Evolutionary conservation across 768 basidiomycete species (phyloP).

Genomic region (Lactifluus subvellereus): DNA sequence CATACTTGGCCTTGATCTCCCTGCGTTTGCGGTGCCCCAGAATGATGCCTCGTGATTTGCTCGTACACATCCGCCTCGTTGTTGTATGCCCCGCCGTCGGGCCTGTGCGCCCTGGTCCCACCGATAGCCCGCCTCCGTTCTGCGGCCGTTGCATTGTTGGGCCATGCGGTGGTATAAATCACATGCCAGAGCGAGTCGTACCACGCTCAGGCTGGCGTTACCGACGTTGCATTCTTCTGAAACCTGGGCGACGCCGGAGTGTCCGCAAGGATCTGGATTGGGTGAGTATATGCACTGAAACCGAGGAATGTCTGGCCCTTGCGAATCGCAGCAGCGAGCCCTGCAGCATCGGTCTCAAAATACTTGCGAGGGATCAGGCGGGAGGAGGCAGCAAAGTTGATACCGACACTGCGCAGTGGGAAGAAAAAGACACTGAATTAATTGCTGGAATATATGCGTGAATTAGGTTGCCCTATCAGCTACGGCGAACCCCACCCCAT

Average conservation of each 20-base stretch:
- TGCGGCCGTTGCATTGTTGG: not conserved
- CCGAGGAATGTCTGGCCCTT: not conserved
- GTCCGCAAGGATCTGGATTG: not conserved
- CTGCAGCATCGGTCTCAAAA: not conserved
- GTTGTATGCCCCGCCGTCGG: conserved; percentile 22
- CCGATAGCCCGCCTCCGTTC: not conserved
- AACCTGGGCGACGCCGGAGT: not conserved
- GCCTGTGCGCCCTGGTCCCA: not conserved
- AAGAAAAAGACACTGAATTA: not conserved
- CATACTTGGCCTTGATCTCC: conserved; percentile 20
- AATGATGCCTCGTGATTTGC: conserved; percentile 12
- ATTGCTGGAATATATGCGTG: no score
- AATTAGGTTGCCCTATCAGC: no score
- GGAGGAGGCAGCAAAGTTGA: not conserved
- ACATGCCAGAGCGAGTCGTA: conserved; percentile 13
- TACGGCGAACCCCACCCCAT: no score
- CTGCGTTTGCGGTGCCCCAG: conserved; percentile 21
- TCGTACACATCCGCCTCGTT: conserved; percentile 25
- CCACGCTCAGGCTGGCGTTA: not conserved
- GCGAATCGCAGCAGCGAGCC: not conserved
- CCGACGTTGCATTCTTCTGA: not conserved
- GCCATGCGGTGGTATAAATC: conserved; percentile 1
- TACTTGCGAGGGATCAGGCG: not conserved
- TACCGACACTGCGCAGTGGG: not conserved
- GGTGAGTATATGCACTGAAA: not conserved